Base-by-base conservation (phyloP, 306 rosid genomes). In the Bauhinia variegata region DNA sequence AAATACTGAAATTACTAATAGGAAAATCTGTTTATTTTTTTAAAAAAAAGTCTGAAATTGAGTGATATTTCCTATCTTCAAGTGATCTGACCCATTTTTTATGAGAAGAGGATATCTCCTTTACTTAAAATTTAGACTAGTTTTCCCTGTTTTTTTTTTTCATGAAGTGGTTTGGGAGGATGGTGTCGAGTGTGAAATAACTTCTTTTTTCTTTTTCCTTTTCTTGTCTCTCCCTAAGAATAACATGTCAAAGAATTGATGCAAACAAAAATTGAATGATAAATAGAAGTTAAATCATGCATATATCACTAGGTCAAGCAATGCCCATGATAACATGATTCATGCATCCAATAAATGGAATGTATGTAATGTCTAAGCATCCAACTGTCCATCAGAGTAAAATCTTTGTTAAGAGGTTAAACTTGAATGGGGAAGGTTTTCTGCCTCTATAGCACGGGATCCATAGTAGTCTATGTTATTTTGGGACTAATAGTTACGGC, bases 251-350 rank as follows among this genome's bases (percentile, higher is more conserved):
- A 48, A 38, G 17, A 66, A 71, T 1, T 54, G 50, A 49, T 52
- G 67, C 63, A 70, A 71, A 68, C 70, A 70, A 17, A 82, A 72
- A 32, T 65, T 77, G 80, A 48, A 76, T 83, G 86, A 73, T 64
- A 41, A 16, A 44, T 39, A 63, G 85, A 80, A 30, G 85, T 76
- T 78, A 79, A 80, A 78, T 79, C 91, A 86, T 76, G 82, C 85
- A 71, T 14, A 68, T 62, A 53, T 64, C 44, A 6, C 52, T 44
- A 61, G 32, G 75, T 67, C 68, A 28, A 13, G 59, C 63, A 28
- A 46, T 63, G 67, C 69, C 55, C 46, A 34, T 42, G 15, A 23
- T 62, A 63, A 50, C 46, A 34, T 42, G 15, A 23, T 62, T 55
- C 77, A 55, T 12, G 30, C 50, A 6, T 23, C 50, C 50, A 44